These are phyloP conservation scores for Apophysomyces trapeziformis DNA, from an alignment of 371 early-diverging fungal species.

Conservation along the genomic window DNA sequence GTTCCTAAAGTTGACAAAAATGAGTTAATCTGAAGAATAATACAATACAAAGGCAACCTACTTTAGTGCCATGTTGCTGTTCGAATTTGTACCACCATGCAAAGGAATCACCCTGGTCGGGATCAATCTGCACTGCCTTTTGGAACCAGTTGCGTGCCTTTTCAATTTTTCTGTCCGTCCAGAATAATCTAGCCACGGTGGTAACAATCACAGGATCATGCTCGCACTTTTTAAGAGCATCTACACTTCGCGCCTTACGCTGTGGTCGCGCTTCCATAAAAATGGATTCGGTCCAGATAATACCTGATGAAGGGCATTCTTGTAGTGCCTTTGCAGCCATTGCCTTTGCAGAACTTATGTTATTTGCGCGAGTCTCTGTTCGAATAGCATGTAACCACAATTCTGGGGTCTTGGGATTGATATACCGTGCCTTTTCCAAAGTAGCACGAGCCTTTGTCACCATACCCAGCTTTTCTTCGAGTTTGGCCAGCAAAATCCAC, in stretches of 20 bases:
- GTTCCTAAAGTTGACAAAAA: constrained; percentile 27
- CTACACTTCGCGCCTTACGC: constrained; percentile 86
- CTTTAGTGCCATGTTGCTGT: constrained; percentile 71
- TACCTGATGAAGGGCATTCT: constrained; percentile 88
- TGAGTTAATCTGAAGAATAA: background rate
- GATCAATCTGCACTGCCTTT: constrained; percentile 81
- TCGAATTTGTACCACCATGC: constrained; percentile 96
- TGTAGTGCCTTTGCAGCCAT: constrained; percentile 90
- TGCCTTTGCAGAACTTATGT: constrained; percentile 73
- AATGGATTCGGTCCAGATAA: constrained; percentile 90
- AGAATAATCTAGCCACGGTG: constrained; percentile 91
- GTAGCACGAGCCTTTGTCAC: constrained; percentile 85
- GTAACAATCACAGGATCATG: constrained; percentile 80
- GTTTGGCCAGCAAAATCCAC: constrained; percentile 79
- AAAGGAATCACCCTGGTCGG: constrained; percentile 94
- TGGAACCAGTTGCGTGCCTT: constrained; percentile 94
- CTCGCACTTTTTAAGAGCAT: constrained; percentile 92
- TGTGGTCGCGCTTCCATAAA: constrained; percentile 87
- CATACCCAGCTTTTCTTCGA: constrained; percentile 79
- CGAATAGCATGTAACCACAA: constrained; percentile 92
- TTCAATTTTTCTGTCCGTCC: constrained; percentile 91
- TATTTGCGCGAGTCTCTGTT: constrained; percentile 77
- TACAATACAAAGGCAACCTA: constrained; percentile 20
- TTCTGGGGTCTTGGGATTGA: constrained; percentile 80
- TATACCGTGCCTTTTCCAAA: constrained; percentile 85